A percentile compares a stretch with the other conserved stretches of the same genome.
Evolutionary conservation across 2,329 filamentous ascomycete species (phyloP).

Genomic region (Berkeleyomyces rouxiae): DNA sequence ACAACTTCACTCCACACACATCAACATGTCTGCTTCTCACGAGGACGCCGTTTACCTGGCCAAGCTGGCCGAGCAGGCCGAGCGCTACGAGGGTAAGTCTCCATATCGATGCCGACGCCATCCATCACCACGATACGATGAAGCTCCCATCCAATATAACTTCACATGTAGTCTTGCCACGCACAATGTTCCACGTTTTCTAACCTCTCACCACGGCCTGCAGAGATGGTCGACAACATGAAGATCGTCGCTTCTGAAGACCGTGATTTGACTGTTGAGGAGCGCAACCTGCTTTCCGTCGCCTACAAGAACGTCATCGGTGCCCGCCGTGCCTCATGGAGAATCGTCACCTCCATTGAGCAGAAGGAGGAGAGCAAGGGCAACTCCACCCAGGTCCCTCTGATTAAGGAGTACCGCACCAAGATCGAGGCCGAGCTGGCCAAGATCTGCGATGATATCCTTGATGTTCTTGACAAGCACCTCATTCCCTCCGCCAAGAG

Average conservation of each 20-base stretch:
- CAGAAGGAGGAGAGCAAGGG: constrained; percentile 99
- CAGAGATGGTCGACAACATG: constrained; percentile 99
- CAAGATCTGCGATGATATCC: constrained; percentile 95
- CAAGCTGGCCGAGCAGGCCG: constrained; percentile 99
- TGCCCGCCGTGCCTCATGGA: constrained; percentile 90
- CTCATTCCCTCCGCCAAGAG: constrained; percentile 86
- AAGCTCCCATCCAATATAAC: not conserved
- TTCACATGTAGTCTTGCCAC: constrained; percentile 13
- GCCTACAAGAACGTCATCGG: constrained; percentile 99
- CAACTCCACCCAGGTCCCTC: constrained; percentile 72
- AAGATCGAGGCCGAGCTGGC: constrained; percentile 96
- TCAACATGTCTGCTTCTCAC: constrained; percentile 34
- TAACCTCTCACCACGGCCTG: constrained; percentile 9
- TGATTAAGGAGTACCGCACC: constrained; percentile 96
- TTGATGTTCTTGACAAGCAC: constrained; percentile 85
- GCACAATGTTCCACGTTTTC: constrained; percentile 2
- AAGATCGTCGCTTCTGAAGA: constrained; percentile 88
- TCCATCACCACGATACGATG: not conserved
- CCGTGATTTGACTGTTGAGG: constrained; percentile 72
- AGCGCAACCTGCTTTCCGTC: constrained; percentile 92
- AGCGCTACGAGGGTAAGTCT: constrained; percentile 87
- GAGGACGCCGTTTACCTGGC: constrained; percentile 99
- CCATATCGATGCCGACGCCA: not conserved
- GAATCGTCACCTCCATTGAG: constrained; percentile 96
- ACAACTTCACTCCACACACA: constrained; percentile 44